Percentiles rank a stretch among this genome's conserved stretches.
Evolutionary conservation across 2,329 filamentous ascomycete genomes (phyloP).

Genomic region (Epichloe festucae): DNA sequence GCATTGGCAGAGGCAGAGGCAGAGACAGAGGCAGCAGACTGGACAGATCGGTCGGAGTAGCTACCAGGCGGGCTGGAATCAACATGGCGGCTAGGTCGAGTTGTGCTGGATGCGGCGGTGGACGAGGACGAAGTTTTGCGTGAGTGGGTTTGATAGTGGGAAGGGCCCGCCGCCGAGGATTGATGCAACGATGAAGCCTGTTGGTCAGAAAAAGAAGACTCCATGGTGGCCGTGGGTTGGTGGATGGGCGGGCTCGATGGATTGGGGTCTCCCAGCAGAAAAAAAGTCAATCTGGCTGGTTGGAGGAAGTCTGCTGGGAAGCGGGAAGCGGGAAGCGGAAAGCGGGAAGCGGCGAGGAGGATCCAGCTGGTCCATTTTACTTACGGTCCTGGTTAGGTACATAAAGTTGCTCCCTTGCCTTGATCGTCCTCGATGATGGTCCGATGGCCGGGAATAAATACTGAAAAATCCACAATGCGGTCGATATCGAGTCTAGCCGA

Average conservation of each 20-base stretch:
- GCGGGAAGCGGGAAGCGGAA: not conserved
- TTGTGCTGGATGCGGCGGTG: slow-evolving; percentile 18
- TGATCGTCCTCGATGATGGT: not conserved
- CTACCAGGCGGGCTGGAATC: slow-evolving; percentile 46
- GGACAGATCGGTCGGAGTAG: slow-evolving; percentile 45
- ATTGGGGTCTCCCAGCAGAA: not conserved
- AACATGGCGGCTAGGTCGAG: slow-evolving; percentile 44
- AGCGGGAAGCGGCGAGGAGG: not conserved
- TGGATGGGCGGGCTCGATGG: not conserved
- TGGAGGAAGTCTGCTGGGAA: not conserved
- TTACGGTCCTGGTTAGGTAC: not conserved
- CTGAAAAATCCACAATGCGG: not conserved
- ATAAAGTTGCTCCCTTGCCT: not conserved
- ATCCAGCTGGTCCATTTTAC: not conserved
- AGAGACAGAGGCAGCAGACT: slow-evolving; percentile 36
- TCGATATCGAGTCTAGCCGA: not conserved
- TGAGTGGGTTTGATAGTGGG: not conserved
- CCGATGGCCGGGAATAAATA: not conserved
- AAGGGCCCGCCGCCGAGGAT: not conserved
- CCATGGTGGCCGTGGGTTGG: slow-evolving; percentile 1
- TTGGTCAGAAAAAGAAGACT: not conserved
- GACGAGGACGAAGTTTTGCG: slow-evolving; percentile 33
- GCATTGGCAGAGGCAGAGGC: slow-evolving; percentile 20
- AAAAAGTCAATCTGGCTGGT: not conserved
- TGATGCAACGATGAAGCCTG: not conserved